Evolutionary conservation across 2,329 filamentous ascomycete genomes (phyloP).

Genomic region (Botrytis elliptica): DNA sequence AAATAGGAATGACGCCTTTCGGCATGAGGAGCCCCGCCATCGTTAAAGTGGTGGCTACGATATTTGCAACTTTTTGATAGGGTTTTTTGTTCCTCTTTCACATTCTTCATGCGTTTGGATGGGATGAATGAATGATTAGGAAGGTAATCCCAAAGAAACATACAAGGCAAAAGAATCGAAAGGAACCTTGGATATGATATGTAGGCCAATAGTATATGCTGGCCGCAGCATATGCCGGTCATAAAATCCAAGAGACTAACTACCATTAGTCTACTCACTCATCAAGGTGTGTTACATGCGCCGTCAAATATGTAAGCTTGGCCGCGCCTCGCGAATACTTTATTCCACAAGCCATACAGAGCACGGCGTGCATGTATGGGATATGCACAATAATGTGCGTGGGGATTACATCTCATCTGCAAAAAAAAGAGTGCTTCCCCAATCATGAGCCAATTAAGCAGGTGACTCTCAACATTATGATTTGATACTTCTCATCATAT

Average conservation of each 20-base stretch:
- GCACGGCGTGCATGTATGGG: constrained; percentile 1
- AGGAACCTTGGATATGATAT: background rate
- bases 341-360: constrained; percentile 7
- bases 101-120: background rate
- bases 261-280: background rate
- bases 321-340: constrained; percentile 17
- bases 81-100: background rate
- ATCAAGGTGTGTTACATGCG: constrained; percentile 13
- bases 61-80: background rate
- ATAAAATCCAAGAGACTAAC: background rate
- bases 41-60: background rate
- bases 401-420: constrained; percentile 15
- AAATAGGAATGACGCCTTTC: constrained; percentile 21
- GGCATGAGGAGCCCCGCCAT: constrained; percentile 20
- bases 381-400: constrained; percentile 7
- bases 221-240: constrained; percentile 18
- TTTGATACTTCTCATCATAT: constrained; percentile 12
- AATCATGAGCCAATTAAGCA: background rate
- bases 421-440: background rate
- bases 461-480: constrained; percentile 11
- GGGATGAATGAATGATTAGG: background rate
- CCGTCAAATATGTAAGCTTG: constrained; percentile 12
- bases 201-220: background rate
- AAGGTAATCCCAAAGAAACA: background rate
- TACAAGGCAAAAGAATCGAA: background rate